A percentile compares a stretch with the other conserved stretches of the same genome.
Evolutionary conservation across 2,329 filamentous ascomycete genomes (phyloP).

Genomic region (Myriosclerotinia curreyana): DNA sequence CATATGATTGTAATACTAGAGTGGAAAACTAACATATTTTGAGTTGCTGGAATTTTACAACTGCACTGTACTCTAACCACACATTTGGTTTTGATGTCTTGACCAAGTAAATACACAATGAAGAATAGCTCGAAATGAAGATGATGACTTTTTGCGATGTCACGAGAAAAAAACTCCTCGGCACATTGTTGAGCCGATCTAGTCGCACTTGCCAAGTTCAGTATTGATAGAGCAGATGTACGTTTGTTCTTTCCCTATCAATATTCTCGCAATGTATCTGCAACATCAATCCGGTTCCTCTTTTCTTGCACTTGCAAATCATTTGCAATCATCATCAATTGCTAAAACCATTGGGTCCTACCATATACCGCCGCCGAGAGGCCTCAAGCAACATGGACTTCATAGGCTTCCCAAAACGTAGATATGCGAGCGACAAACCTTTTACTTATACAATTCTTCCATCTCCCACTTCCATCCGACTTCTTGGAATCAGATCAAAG

Average conservation of each 20-base stretch:
- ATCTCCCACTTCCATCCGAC: conserved; percentile 10
- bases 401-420: background rate
- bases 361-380: background rate
- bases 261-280: background rate
- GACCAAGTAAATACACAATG: background rate
- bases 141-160: background rate
- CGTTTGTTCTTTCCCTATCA: background rate
- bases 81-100: background rate
- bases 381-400: background rate
- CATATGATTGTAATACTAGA: no score
- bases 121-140: no score
- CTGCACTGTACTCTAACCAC: no score
- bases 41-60: no score
- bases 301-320: background rate
- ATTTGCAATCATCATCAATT: background rate
- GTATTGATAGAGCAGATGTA: background rate
- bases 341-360: background rate
- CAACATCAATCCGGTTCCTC: background rate
- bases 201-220: background rate
- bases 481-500: conserved; percentile 15
- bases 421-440: background rate
- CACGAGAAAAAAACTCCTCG: background rate
- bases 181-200: background rate
- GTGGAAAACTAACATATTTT: no score
- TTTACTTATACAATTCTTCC: conserved; percentile 11